These are phyloP conservation scores for Fusarium beomiforme DNA, from an alignment of 2,329 filamentous ascomycete genomes.

Conservation along the genomic window DNA sequence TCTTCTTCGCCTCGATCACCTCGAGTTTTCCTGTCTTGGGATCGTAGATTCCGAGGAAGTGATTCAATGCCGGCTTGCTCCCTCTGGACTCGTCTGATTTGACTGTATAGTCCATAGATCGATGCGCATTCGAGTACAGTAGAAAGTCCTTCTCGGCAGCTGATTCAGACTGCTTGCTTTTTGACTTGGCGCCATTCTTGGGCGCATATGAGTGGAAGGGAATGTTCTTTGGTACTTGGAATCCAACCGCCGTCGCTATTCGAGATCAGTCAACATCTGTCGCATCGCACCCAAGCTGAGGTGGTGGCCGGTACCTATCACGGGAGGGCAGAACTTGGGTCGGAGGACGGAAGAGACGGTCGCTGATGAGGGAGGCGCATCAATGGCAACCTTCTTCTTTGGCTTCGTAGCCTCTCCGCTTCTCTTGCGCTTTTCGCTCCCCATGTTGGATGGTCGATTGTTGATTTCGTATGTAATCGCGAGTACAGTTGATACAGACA, in stretches of 20 bases:
- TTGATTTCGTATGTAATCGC: constrained; percentile 8
- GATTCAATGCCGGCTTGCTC: constrained; percentile 58
- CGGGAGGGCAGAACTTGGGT: constrained; percentile 60
- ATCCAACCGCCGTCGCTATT: constrained; percentile 49
- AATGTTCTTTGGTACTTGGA: constrained; percentile 48
- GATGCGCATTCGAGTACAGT: constrained; percentile 67
- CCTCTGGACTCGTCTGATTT: constrained; percentile 56
- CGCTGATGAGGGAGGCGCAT: constrained; percentile 52
- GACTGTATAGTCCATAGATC: constrained; percentile 68
- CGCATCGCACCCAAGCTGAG: not conserved
- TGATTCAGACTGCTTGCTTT: constrained; percentile 53
- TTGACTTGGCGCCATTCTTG: constrained; percentile 47
- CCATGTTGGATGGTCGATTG: constrained; percentile 46
- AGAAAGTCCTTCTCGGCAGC: constrained; percentile 60
- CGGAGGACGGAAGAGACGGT: constrained; percentile 59
- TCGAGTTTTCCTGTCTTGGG: constrained; percentile 67
- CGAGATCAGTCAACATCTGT: constrained; percentile 37
- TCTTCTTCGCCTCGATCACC: constrained; percentile 71
- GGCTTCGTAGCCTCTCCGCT: constrained; percentile 54
- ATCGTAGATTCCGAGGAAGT: constrained; percentile 74
- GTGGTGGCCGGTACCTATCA: constrained; percentile 57
- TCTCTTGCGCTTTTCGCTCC: constrained; percentile 61
- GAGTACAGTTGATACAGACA: not conserved
- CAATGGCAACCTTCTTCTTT: constrained; percentile 64
- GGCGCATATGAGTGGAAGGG: constrained; percentile 62